Evolutionary conservation across 768 basidiomycete genomes (phyloP).

Genomic region (Pleurotus giganteus): DNA sequence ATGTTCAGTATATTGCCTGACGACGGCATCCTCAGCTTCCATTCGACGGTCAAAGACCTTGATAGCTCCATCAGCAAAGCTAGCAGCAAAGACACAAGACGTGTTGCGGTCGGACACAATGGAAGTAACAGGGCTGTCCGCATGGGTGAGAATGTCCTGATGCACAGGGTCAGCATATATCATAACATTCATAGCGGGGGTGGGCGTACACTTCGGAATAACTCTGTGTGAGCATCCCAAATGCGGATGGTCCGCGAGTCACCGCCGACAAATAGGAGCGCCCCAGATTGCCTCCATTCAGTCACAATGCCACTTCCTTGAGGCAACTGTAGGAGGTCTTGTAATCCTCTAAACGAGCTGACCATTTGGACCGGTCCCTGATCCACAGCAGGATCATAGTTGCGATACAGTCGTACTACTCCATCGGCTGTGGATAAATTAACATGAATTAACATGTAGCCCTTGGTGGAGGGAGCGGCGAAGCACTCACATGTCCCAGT

Average conservation of each 20-base stretch:
- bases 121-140: slow-evolving; percentile 86
- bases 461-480: neutral
- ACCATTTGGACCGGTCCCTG: slow-evolving; percentile 85
- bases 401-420: slow-evolving; percentile 85
- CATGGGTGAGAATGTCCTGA: slow-evolving; percentile 87
- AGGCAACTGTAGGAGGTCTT: slow-evolving; percentile 70
- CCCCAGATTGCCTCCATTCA: slow-evolving; percentile 91
- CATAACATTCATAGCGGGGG: neutral
- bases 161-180: neutral
- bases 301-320: slow-evolving; percentile 83
- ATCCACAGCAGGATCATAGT: slow-evolving; percentile 77
- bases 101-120: slow-evolving; percentile 75
- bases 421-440: slow-evolving; percentile 73
- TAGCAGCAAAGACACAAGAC: slow-evolving; percentile 79
- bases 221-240: slow-evolving; percentile 95
- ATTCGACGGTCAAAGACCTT: slow-evolving; percentile 91
- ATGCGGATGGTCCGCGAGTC: slow-evolving; percentile 86
- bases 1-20: slow-evolving; percentile 75
- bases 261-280: slow-evolving; percentile 85
- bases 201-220: slow-evolving; percentile 60
- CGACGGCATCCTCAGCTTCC: slow-evolving; percentile 78
- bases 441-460: neutral
- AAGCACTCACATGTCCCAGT: slow-evolving; percentile 74
- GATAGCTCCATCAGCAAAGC: slow-evolving; percentile 90
- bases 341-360: slow-evolving; percentile 87